phyloP scores from a whole-genome alignment of 2,329 filamentous ascomycete genomes.

The Exophiala mesophila region DNA sequence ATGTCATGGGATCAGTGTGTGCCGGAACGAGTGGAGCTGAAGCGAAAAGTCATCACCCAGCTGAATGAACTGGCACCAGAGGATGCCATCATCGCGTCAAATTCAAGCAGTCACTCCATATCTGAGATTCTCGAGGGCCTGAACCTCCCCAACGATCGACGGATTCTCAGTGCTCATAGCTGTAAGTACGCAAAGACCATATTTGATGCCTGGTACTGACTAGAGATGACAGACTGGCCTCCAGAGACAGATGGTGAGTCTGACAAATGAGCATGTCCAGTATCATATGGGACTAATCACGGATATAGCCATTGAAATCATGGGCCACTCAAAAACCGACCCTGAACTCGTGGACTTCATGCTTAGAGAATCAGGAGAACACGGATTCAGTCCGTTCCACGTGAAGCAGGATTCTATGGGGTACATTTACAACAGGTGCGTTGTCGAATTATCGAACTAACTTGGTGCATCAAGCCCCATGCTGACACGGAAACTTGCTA shows the following conservation, averaged over 20 bases:
- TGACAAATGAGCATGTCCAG: too few relatives aligned
- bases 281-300: too few relatives aligned
- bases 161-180: conserved; percentile 43
- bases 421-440: conserved; percentile 38
- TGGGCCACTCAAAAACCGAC: conserved; percentile 34
- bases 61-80: conserved; percentile 36
- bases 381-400: conserved; percentile 37
- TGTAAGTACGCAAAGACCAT: conserved; percentile 19
- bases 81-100: conserved; percentile 42
- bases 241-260: conserved; percentile 31
- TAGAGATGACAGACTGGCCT: conserved; percentile 33
- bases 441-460: background rate
- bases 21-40: conserved; percentile 41
- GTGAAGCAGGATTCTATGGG: conserved; percentile 35
- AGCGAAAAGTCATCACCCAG: conserved; percentile 36
- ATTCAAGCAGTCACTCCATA: conserved; percentile 46
- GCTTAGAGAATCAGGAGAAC: conserved; percentile 28
- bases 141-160: conserved; percentile 30
- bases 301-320: conserved; percentile 38
- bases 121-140: conserved; percentile 40
- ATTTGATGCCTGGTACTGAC: conserved; percentile 1
- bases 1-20: conserved; percentile 35
- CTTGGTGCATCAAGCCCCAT: background rate
- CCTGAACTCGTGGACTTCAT: conserved; percentile 30
- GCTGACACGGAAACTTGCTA: conserved; percentile 8